Base-by-base conservation (phyloP, 768 basidiomycete species). In the Candolleomyces aberdarensis region DNA sequence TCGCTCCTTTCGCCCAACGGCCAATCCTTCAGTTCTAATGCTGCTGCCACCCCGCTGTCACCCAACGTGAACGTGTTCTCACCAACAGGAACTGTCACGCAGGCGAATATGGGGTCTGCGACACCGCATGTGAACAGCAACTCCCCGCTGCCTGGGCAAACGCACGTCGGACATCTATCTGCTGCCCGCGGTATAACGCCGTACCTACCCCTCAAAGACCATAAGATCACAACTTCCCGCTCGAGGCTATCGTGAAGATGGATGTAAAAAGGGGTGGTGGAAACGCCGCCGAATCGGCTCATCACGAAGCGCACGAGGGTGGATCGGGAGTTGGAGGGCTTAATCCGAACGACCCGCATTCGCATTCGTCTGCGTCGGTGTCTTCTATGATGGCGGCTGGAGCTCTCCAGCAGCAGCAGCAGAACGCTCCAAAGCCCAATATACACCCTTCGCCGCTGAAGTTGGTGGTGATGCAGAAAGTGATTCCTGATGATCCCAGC, bases 371-470 rank as follows among this genome's bases (percentile, higher is more conserved):
- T 11, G 36, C 15, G 3, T 56, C 54, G 36, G 26, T 56, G 5
- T 15, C 32, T 7, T 56, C 54, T 11, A 56, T 56, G 54, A 19
- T 36, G 31, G 15, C 52, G 26, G 50, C 40, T 8, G 51, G 40
- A 7, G 22, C 59, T 10, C 13, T 11, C 40, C 58, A 50, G 14
- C 55, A 57, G 22, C 55, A 50, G 36, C 22, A 41, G 13, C 8
- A 15, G 15, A 2, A 36, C 36, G 36, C 36, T 36, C 36, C 36
- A 36, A 61, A 57, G 29, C 60, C 54, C 17, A 61, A 84, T 22
- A 75, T 93, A 3, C 73, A 82, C 46, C 79, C 81, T n/a, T 83
- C 78, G 66, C 82, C 83, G 11, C 79, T 91, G 61, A 91, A 87
- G 71, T 77, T 93, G 3, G 78, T 84, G 26, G 81, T 91, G 39